Base-by-base conservation (phyloP, 768 basidiomycete genomes). In the Xerocomellus intermedius region DNA sequence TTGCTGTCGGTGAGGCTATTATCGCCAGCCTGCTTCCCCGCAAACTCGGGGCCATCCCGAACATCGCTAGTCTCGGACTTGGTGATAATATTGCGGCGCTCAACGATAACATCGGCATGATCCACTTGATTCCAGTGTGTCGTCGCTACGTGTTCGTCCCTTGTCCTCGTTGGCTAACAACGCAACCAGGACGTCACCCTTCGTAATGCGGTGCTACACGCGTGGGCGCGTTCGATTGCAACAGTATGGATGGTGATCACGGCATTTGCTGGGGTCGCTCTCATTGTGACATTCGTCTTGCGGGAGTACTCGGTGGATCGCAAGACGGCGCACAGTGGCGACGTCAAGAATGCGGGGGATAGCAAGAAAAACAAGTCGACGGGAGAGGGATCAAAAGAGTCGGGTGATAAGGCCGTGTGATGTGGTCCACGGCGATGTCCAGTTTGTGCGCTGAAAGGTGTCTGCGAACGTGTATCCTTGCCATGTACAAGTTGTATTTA, bases 1-100 rank as follows among this genome's bases (percentile, higher is more conserved):
- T 91, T 45, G 79, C 89, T 0, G 67, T 89, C 35, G 86, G 88
- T 14, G 84, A 90, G 60, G 85, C 83, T 5, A 83, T 90, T 53
- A 84, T 83, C 56, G 73, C 85, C 2, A 83, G 79, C 49, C 80
- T 86, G 4, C 66, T 78, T 49, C 67, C 65, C 17, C 66, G 55
- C 28, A 69, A 72, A 47, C 68, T 79, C 2, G 58, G 59, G 0
- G 55, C 54, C 1, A 75, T 80, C 22, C 69, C 72, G 1, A 70
- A 70, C 21, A 47, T 73, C 1, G 28, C 36, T 2, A 45, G 48
- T 16, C 58, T 73, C 4, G 50, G 47, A 6, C 30, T 61, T 16
- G 72, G 77, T 57, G 75, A 77, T 0, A 72, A 73, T 10, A 64
- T 77, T 8, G 60, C 74, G 4, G 72, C 69, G 35, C 72, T 85